Base-by-base conservation (phyloP, 352 stramenopile species). In the Globisporangium rhizosaccharum region DNA sequence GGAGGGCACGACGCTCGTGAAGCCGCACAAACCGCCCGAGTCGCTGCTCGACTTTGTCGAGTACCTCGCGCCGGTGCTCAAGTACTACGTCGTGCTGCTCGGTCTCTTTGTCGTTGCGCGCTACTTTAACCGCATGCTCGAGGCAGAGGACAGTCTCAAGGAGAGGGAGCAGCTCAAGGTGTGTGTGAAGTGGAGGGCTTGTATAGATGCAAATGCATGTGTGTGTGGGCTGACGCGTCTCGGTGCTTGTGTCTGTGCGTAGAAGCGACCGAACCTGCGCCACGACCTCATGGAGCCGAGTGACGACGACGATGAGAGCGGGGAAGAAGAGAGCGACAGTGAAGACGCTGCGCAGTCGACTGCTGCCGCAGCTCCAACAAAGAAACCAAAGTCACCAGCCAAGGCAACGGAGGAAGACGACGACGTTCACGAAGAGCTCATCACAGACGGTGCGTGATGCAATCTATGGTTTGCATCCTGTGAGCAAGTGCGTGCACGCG, bases 11-110 rank as follows among this genome's bases (percentile, higher is more conserved):
- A 45, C 25, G 51, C 44, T 15, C 14, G 11, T 63, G 15, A 25
- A 51, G 28, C 28, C 14, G 37, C 52, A 61, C 25, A 65, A 67
- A 59, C 61, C 77, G 25, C 64, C 77, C 10, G 67, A 74, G 28
- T 77, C 80, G 53, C 56, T 88, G 7, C 65, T 85, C 49, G 80
- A 90, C 23, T 86, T 89, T 57, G 50, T 64, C 23, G 61, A 64
- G 61, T 53, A 78, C 20, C 51, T 92, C 9, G 62, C 74, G 53
- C 82, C 82, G n/a, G 75, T 92, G 58, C 33, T 80, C 53, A 90
- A 92, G 74, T 90, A 90, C 68, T 92, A 90, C 58, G 63, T 76
- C 45, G 65, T 84, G 49, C 61, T 92, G 12, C 51, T 90, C 20
- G 64, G 73, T 11, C 56, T 89, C 42, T 92, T 84, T 65, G 65